Base-by-base conservation (phyloP, 129 eudicot species). In the Flaveria brownii region DNA sequence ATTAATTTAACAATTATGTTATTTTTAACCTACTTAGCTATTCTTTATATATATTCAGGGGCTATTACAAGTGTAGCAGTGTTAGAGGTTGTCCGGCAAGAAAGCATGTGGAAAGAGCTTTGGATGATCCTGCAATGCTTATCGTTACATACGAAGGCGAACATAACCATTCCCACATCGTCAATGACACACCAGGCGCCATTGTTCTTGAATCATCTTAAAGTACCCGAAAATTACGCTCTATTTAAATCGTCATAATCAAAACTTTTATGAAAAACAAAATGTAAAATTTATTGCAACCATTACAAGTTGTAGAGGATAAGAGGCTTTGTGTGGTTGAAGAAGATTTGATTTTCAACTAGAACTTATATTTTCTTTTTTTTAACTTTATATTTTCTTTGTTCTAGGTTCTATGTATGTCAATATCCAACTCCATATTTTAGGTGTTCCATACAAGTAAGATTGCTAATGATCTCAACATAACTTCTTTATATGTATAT, bases 1-100 rank as follows among this genome's bases (percentile, higher is more conserved):
- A 15, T 71, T 25, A 10, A 11, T 49, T 6, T 41, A 76, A 18
- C 7, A 39, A 14, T 67, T 9, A 42, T 15, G 0, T 65, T 18
- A 0, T 50, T 13, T 65, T 17, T 15, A 11, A 10, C 14, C 36
- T 46, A 0, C 5, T 6, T 18, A 26, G 2, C 11, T 36, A 0
- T 63, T 11, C 0, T 28, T 9, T 1, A 23, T 33, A 11, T 7
- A n/a, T 63, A 1, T 61, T 36, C 76, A 95, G 99, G 82, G 97
- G 99, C n/a, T 95, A 95, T 85, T 95, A 95, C 78, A 95, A 91
- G 80, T 95, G 99, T 42, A 95, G 99, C 41, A 95, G 99, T 73
- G 82, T 91, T 22, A 77, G 97, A 82, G 97, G 96, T 7, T 95
- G 99, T 70, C 97, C 99, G 2, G 99, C 99, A 4, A 81, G 99